Evolutionary conservation across 177 flowering plant species (phyloP).

Genomic region (Vitis hybrid): DNA sequence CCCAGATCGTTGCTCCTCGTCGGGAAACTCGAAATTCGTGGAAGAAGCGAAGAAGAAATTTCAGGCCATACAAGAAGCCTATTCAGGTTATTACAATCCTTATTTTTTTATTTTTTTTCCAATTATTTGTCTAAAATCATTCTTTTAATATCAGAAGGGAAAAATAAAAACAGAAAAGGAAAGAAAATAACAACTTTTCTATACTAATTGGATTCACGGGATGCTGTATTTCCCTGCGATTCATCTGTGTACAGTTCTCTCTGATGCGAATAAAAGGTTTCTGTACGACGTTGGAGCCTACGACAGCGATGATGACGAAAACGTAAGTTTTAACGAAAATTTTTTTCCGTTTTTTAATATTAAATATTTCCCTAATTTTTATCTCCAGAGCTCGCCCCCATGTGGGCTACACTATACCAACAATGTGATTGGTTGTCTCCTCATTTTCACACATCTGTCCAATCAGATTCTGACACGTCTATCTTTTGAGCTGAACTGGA

Average conservation of each 20-base stretch:
- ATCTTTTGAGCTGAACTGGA: too few relatives aligned
- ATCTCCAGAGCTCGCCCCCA: too few relatives aligned
- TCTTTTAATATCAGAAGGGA: not conserved
- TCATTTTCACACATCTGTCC: too few relatives aligned
- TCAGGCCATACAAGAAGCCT: constrained; percentile 85
- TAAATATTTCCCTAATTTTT: too few relatives aligned
- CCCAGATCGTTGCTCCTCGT: constrained; percentile 83
- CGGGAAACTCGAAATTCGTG: constrained; percentile 60
- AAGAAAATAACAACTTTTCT: not conserved
- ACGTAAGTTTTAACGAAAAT: constrained; percentile 32
- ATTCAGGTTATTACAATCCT: constrained; percentile 57
- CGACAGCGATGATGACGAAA: constrained; percentile 73
- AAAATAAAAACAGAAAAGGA: not conserved
- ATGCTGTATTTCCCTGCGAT: not conserved
- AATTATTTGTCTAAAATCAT: not conserved
- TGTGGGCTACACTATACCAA: too few relatives aligned
- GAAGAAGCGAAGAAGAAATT: constrained; percentile 90
- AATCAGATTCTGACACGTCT: too few relatives aligned
- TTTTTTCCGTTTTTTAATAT: not conserved
- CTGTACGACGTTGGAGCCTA: constrained; percentile 89
- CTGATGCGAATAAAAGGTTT: constrained; percentile 78
- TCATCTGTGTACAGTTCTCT: constrained; percentile 54
- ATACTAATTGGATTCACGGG: constrained; percentile 11
- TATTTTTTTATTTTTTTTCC: not conserved
- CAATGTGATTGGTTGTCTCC: too few relatives aligned